A percentile compares a stretch with the other conserved stretches of the same genome.
Conservation (phyloP, 2,329 filamentous ascomycete genomes). For the Trichoderma koningiopsis region DNA sequence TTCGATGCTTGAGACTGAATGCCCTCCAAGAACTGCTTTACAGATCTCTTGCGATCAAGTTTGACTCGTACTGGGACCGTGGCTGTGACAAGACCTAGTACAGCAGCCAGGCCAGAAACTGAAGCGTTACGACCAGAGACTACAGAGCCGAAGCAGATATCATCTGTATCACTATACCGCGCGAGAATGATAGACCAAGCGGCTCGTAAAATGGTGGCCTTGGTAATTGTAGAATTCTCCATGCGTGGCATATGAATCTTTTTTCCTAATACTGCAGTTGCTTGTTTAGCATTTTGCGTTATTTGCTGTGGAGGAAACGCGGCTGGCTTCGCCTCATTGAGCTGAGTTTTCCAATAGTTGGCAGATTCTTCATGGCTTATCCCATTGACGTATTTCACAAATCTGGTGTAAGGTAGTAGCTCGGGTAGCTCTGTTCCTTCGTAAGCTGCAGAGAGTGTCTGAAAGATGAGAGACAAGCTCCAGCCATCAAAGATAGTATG, state of each 20-base stretch:
- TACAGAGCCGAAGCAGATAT: conserved; percentile 30
- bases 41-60: background rate
- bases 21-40: conserved; percentile 23
- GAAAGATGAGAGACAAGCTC: background rate
- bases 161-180: conserved; percentile 20
- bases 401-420: background rate
- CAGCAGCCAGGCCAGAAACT: background rate
- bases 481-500: conserved; percentile 18
- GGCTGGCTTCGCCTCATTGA: background rate
- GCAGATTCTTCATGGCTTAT: background rate
- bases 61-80: conserved; percentile 5
- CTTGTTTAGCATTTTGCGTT: background rate
- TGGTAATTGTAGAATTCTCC: conserved; percentile 2
- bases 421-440: conserved; percentile 24
- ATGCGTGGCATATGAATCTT: background rate
- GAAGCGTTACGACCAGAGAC: conserved; percentile 28
- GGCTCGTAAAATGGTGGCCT: conserved; percentile 28
- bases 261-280: background rate
- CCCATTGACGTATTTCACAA: conserved; percentile 8
- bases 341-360: background rate
- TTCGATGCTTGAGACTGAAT: conserved; percentile 33
- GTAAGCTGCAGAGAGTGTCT: conserved; percentile 2
- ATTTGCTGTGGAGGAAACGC: background rate
- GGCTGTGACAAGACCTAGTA: conserved; percentile 8
- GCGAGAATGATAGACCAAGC: conserved; percentile 31